Conservation (phyloP, 495 filamentous ascomycete genomes). For the Barbatosphaeria neglecta region DNA sequence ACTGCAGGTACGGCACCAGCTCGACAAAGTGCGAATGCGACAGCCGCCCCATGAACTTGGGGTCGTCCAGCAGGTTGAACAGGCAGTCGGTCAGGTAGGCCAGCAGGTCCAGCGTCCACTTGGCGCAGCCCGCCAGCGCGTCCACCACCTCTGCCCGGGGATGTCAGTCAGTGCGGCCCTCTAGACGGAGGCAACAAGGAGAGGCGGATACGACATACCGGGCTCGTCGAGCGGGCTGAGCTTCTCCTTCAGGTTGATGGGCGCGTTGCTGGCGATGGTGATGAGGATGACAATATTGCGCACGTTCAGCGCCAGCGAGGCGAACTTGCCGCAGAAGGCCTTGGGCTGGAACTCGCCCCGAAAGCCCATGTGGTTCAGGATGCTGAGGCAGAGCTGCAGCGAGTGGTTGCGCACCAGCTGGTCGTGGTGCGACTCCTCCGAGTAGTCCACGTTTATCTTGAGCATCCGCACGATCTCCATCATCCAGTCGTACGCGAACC, state of each 20-base stretch:
- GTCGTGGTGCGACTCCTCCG: conserved; percentile 54
- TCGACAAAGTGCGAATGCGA: conserved; percentile 34
- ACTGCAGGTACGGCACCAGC: conserved; percentile 29
- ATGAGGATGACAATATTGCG: conserved; percentile 58
- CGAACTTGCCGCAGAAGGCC: conserved; percentile 52
- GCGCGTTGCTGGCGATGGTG: conserved; percentile 43
- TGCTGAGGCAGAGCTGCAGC: conserved; percentile 57
- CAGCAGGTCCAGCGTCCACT: conserved; percentile 59
- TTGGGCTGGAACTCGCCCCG: conserved; percentile 46
- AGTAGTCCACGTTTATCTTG: conserved; percentile 57
- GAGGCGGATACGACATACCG: conserved; percentile 27
- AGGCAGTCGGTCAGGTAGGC: conserved; percentile 58
- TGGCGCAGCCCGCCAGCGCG: conserved; percentile 41
- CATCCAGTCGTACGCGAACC: conserved; percentile 42
- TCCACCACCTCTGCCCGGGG: conserved; percentile 39
- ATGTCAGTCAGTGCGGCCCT: neutral
- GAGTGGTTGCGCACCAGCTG: conserved; percentile 55
- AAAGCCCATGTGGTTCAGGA: conserved; percentile 59
- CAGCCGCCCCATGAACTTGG: conserved; percentile 32
- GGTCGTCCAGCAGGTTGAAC: conserved; percentile 47
- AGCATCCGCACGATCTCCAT: conserved; percentile 55
- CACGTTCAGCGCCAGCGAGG: conserved; percentile 62
- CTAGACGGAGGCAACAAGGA: neutral
- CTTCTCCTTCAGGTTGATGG: conserved; percentile 21
- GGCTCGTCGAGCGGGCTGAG: conserved; percentile 52